Percentiles rank a stretch among this genome's conserved stretches.
phyloP scores from a whole-genome alignment of 2,329 filamentous ascomycete species.

The Didymella pinodella region DNA sequence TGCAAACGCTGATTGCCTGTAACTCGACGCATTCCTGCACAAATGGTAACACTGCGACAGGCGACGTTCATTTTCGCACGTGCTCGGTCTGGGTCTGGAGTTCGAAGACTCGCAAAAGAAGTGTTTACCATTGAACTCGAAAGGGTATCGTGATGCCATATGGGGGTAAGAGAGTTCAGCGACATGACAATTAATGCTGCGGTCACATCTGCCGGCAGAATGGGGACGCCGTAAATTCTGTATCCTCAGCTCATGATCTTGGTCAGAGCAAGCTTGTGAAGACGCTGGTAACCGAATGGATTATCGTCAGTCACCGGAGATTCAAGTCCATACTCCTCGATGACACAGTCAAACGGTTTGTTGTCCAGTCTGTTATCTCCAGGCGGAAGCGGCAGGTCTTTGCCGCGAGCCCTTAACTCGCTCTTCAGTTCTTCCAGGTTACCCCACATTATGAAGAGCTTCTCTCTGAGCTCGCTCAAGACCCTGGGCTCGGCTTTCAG shows the following conservation, averaged over 20 bases:
- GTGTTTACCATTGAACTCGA: background rate
- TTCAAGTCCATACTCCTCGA: slow-evolving; percentile 38
- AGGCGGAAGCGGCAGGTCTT: slow-evolving; percentile 35
- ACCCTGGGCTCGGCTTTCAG: slow-evolving; percentile 61
- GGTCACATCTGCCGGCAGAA: background rate
- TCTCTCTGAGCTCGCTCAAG: slow-evolving; percentile 68
- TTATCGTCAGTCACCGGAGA: slow-evolving; percentile 24
- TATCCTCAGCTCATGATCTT: slow-evolving; percentile 21
- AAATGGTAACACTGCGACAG: background rate
- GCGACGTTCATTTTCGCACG: background rate
- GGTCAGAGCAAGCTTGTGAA: slow-evolving; percentile 35
- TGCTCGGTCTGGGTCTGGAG: background rate
- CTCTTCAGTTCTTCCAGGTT: slow-evolving; percentile 67
- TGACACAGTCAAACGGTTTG: slow-evolving; percentile 52
- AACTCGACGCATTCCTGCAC: background rate
- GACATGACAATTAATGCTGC: background rate
- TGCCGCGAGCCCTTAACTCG: slow-evolving; percentile 64
- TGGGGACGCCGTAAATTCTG: background rate
- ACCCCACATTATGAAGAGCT: slow-evolving; percentile 83
- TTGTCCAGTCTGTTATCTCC: slow-evolving; percentile 47
- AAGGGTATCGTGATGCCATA: background rate
- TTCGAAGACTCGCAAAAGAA: background rate
- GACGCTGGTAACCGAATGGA: slow-evolving; percentile 34
- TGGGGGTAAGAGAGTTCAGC: background rate
- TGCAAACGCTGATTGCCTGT: background rate